phyloP scores from a whole-genome alignment of 257 asterid genomes.

The Solanum megistacrolobum region DNA sequence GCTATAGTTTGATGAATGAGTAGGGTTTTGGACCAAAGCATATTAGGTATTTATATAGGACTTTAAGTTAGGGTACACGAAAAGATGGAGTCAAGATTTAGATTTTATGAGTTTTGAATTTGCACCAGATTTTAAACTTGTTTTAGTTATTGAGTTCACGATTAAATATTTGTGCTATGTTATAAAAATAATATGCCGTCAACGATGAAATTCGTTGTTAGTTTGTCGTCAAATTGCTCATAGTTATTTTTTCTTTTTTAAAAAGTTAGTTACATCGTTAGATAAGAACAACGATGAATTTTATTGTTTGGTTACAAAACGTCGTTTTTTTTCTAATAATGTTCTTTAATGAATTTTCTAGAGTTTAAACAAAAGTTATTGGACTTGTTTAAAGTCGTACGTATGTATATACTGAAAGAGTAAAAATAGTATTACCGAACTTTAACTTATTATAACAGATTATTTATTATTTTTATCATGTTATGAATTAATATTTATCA shows the following conservation, averaged over 20 bases:
- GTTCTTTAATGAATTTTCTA: neutral
- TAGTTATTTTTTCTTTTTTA: neutral
- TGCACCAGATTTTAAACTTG: neutral
- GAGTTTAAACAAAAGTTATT: neutral
- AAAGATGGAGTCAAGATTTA: neutral
- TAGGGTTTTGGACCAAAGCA: neutral
- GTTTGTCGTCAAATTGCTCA: neutral
- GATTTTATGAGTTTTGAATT: neutral
- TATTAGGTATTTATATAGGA: neutral
- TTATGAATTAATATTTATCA: neutral
- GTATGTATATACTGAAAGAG: rapidly evolving
- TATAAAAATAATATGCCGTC: neutral
- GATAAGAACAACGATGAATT: neutral
- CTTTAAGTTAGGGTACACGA: neutral
- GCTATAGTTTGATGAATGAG: neutral
- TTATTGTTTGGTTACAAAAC: neutral
- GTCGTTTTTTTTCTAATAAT: neutral
- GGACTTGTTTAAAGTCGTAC: too few species aligned
- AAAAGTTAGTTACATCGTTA: neutral
- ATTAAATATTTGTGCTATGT: neutral
- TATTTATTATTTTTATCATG: neutral
- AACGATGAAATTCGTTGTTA: neutral
- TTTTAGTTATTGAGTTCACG: too few species aligned
- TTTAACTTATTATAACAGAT: neutral
- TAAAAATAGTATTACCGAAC: neutral